Evolutionary conservation across 192 early-diverging fungal species (phyloP).

Genomic region (Backusella mclennaniae): DNA sequence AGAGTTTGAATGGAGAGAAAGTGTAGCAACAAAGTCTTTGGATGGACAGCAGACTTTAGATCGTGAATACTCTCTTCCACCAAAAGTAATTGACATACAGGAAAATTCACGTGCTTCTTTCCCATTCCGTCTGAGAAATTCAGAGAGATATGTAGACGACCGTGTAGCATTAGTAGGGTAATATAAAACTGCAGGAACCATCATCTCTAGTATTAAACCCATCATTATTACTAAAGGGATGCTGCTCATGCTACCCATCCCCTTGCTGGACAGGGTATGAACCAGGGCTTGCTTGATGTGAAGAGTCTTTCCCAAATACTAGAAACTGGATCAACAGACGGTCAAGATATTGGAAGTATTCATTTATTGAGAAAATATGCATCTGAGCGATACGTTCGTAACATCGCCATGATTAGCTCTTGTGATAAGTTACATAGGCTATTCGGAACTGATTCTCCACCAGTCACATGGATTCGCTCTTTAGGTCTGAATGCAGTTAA

Average conservation of each 20-base stretch:
- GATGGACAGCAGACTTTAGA: conserved; percentile 11
- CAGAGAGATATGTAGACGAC: conserved; percentile 71
- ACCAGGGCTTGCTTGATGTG: conserved; percentile 89
- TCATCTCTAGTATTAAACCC: no score
- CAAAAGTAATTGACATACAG: conserved; percentile 58
- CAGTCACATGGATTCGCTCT: conserved; percentile 68
- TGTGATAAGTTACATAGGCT: conserved; percentile 79
- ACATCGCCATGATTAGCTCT: conserved; percentile 81
- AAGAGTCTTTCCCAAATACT: conserved; percentile 65
- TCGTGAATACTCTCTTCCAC: conserved; percentile 46
- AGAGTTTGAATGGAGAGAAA: conserved; percentile 71
- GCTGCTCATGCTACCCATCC: conserved; percentile 96
- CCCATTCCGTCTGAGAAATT: conserved; percentile 81
- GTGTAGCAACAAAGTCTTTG: conserved; percentile 30
- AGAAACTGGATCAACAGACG: conserved; percentile 59
- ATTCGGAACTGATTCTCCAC: conserved; percentile 65
- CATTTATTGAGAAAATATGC: conserved; percentile 80
- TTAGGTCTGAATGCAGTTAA: conserved; percentile 73
- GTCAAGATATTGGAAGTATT: conserved; percentile 79
- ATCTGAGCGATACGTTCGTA: conserved; percentile 76
- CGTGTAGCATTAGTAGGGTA: conserved; percentile 88
- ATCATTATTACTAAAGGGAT: conserved; percentile 51
- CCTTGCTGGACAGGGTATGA: conserved; percentile 94
- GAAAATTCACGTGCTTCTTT: conserved; percentile 75
- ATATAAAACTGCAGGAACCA: no score